Conservation (phyloP, 2,329 filamentous ascomycete genomes). For the Botrytis tulipae region DNA sequence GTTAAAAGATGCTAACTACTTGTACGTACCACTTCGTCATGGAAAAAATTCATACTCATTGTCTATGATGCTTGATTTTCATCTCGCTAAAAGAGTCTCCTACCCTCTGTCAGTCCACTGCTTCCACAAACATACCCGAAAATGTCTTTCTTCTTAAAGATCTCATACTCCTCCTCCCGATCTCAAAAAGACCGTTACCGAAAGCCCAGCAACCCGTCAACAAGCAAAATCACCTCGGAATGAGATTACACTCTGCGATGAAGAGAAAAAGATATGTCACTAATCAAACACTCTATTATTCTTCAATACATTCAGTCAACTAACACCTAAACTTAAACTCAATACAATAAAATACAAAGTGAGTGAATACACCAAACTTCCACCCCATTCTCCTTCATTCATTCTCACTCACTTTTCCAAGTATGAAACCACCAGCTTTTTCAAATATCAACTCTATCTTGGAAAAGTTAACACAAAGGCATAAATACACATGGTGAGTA, state of each 20-base stretch:
- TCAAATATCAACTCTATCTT: too few relatives aligned
- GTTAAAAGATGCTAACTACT: neutral
- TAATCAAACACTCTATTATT: neutral
- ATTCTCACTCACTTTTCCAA: neutral
- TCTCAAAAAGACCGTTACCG: neutral
- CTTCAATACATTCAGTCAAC: neutral
- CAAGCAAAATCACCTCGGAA: neutral
- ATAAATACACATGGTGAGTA: too few relatives aligned
- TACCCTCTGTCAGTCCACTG: neutral
- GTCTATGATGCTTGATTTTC: neutral
- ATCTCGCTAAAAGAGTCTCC: neutral
- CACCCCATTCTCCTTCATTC: neutral
- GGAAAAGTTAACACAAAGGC: fast-evolving
- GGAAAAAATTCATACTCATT: neutral
- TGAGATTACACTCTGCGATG: neutral
- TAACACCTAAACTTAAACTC: neutral
- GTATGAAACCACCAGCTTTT: neutral
- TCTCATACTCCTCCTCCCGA: neutral
- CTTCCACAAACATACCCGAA: neutral
- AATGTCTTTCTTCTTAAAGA: neutral
- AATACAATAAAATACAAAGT: neutral
- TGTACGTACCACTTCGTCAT: neutral
- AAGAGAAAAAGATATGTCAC: neutral
- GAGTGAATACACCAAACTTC: neutral
- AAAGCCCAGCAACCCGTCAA: neutral